Base-by-base conservation (phyloP, 2,329 filamentous ascomycete species). In the Cadophora sp. region DNA sequence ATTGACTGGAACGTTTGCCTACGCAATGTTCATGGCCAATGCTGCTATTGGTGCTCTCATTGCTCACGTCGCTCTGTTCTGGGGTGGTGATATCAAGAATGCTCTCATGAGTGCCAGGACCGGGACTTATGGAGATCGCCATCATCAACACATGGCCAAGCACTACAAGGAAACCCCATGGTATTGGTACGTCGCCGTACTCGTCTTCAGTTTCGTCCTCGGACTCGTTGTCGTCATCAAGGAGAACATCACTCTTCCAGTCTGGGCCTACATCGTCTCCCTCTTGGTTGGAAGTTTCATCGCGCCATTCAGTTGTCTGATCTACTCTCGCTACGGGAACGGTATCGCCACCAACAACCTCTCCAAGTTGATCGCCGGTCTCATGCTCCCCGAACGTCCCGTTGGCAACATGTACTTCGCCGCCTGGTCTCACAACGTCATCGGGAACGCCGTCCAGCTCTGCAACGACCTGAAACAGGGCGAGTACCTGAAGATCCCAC, bases 341-440 rank as follows among this genome's bases (percentile, higher is more conserved):
- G 85, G 85, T 14, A 86, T 87, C 41, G 83, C 84, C 8, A 87
- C 85, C 2, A 87, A 87, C 72, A 85, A 87, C 65, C 66, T 88
- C 47, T 87, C 84, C 11, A 82, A 85, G 72, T 81, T 84, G 78
- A 73, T 85, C 24, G 83, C 79, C 3, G 83, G 82, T 22, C 82
- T 84, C 41, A 75, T 85, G 65, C 78, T 80, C 62, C 82, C 79
- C 16, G 78, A 78, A 3, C 69, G 76, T 27, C 78, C 78, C 0
- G 22, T 83, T 5, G 79, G 79, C 9, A 81, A 83, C 66, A 79
- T 83, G 76, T 82, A 82, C 71, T 83, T 83, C 72, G 83, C 85
- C 8, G 82, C 82, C 13, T 87, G 84, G 84, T 87, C 84, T 0
- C 85, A 88, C 75, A 85, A 83, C 45, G 83, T 87, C 59, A 86